Conservation (phyloP, 352 stramenopile genomes). For the Phytopythium ostracodes region DNA sequence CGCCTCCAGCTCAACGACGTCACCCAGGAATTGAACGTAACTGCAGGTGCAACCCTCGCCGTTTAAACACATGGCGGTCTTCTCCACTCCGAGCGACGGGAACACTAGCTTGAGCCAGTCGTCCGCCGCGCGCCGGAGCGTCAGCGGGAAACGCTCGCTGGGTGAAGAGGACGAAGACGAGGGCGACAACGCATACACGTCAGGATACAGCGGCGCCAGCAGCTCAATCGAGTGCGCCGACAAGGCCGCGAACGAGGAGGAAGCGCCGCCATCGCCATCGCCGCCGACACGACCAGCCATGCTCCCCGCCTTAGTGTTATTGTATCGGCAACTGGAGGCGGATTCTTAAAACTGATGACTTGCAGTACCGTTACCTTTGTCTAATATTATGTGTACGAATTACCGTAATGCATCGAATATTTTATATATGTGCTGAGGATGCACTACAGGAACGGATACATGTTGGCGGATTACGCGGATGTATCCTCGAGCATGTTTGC, state of each 20-base stretch:
- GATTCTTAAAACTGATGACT: too few relatives aligned
- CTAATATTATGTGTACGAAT: too few relatives aligned
- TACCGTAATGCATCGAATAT: too few relatives aligned
- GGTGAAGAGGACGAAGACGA: neutral
- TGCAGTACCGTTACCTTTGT: too few relatives aligned
- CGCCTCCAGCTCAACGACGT: conserved; percentile 43
- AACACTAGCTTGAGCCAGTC: conserved; percentile 38
- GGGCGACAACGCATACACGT: conserved; percentile 8
- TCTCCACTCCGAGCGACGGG: conserved; percentile 14
- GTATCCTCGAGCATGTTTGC: too few relatives aligned
- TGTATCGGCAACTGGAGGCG: conserved; percentile 9
- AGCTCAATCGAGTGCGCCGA: conserved; percentile 28
- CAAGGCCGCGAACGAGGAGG: neutral
- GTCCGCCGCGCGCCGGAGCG: conserved; percentile 21
- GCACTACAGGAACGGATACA: too few relatives aligned
- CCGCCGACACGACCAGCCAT: conserved; percentile 5
- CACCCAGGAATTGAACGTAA: conserved; percentile 42
- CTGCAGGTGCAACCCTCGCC: conserved; percentile 37
- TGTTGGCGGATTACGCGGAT: too few relatives aligned
- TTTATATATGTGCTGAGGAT: too few relatives aligned
- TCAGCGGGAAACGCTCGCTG: conserved; percentile 12
- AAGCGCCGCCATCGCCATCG: conserved; percentile 30
- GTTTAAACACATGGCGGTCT: conserved; percentile 48
- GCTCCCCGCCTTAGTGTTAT: neutral
- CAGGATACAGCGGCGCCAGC: conserved; percentile 30